Percentiles rank a stretch among this genome's conserved stretches.
phyloP scores from a whole-genome alignment of 108 stramenopile genomes.

The Cylindrotheca fusiformis region DNA sequence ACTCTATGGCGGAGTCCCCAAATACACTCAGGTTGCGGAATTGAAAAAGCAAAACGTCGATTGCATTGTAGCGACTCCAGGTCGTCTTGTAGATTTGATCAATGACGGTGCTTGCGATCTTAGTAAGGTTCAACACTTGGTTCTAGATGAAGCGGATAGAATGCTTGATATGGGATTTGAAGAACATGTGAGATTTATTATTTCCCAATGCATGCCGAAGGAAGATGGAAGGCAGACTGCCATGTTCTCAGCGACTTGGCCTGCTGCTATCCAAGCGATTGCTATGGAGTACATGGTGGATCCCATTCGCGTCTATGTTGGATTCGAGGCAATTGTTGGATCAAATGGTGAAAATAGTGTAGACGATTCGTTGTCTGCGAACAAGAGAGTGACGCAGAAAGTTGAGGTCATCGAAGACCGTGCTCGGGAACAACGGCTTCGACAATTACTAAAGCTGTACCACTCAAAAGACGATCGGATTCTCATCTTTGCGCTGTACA shows the following conservation, averaged over 20 bases:
- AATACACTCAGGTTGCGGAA: slow-evolving; percentile 75
- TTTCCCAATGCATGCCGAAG: slow-evolving; percentile 54
- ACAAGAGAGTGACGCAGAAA: slow-evolving; percentile 90
- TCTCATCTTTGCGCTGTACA: slow-evolving; percentile 95
- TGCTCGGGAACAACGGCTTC: slow-evolving; percentile 78
- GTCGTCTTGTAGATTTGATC: slow-evolving; percentile 93
- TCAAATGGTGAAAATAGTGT: slow-evolving; percentile 68
- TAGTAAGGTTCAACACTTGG: slow-evolving; percentile 71
- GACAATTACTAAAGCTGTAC: slow-evolving; percentile 71
- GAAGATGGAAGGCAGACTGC: slow-evolving; percentile 84
- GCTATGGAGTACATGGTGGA: slow-evolving; percentile 87
- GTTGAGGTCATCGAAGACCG: slow-evolving; percentile 95
- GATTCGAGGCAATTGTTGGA: slow-evolving; percentile 79
- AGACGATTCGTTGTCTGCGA: slow-evolving; percentile 91
- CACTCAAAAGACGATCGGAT: slow-evolving; percentile 75
- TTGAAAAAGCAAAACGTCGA: slow-evolving; percentile 72
- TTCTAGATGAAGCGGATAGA: slow-evolving; percentile 98
- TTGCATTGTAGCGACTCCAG: slow-evolving; percentile 96
- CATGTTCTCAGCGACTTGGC: slow-evolving; percentile 99
- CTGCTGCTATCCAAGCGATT: slow-evolving; percentile 88
- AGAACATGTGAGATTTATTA: slow-evolving; percentile 80
- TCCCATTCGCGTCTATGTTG: slow-evolving; percentile 86
- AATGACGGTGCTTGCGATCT: slow-evolving; percentile 85
- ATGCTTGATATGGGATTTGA: slow-evolving; percentile 97
- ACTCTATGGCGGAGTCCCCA: slow-evolving; percentile 97